phyloP scores from a whole-genome alignment of 352 stramenopile species.

The Phytophthora idaei region DNA sequence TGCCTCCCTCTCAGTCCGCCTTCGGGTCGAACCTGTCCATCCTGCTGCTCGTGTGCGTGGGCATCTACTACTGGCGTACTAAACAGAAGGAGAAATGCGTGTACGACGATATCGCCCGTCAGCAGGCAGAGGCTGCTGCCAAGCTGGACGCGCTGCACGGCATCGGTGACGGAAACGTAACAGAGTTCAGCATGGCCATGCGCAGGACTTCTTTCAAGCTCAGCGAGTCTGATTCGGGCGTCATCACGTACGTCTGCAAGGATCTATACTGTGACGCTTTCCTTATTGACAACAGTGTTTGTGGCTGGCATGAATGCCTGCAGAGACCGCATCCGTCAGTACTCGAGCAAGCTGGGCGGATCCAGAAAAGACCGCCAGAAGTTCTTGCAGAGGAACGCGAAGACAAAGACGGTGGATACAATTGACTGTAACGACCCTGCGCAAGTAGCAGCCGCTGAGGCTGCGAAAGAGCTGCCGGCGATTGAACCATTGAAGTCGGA shows the following conservation, averaged over 20 bases:
- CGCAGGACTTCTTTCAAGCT: slow-evolving; percentile 79
- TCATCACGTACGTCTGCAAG: slow-evolving; percentile 72
- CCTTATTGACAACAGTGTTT: slow-evolving; percentile 1
- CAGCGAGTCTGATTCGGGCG: slow-evolving; percentile 49
- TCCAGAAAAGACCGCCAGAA: slow-evolving; percentile 70
- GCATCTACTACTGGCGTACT: slow-evolving; percentile 69
- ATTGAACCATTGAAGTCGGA: slow-evolving; percentile 20
- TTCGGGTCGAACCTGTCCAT: slow-evolving; percentile 72
- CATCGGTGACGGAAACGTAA: slow-evolving; percentile 54
- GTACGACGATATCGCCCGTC: slow-evolving; percentile 72
- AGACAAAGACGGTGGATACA: slow-evolving; percentile 21
- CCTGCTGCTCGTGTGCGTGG: slow-evolving; percentile 63
- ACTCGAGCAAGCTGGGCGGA: slow-evolving; percentile 77
- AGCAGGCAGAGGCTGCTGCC: slow-evolving; percentile 60
- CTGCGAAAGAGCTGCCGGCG: slow-evolving; percentile 7
- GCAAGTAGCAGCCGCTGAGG: slow-evolving; percentile 22
- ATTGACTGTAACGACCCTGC: slow-evolving; percentile 44
- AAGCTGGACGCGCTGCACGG: slow-evolving; percentile 73
- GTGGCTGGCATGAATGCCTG: neutral
- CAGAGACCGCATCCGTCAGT: slow-evolving; percentile 74
- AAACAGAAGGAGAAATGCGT: slow-evolving; percentile 60
- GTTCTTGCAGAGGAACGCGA: slow-evolving; percentile 59
- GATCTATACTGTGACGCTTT: neutral
- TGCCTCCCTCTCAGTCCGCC: slow-evolving; percentile 42
- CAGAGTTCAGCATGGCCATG: slow-evolving; percentile 49